Conservation (phyloP, 2,329 filamentous ascomycete species). For the Sarocladium brachiariae region DNA sequence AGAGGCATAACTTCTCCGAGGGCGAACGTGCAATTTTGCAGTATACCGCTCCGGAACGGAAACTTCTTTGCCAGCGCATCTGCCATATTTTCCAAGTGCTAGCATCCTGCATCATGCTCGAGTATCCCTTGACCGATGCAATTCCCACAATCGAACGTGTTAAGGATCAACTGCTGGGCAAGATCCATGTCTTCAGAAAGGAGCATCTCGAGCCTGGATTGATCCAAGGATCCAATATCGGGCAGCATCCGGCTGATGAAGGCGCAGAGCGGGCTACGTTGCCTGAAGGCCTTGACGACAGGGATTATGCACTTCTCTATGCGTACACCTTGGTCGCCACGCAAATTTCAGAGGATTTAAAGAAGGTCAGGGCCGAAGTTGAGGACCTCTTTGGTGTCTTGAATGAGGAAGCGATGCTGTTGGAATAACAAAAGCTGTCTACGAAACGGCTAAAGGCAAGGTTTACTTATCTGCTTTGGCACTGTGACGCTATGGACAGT, state of each 20-base stretch:
- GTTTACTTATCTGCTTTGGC: too few species aligned
- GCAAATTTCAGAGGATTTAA: slow-evolving; percentile 59
- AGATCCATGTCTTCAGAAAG: slow-evolving; percentile 80
- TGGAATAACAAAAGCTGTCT: too few species aligned
- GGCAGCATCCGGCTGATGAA: slow-evolving; percentile 4
- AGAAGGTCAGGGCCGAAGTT: slow-evolving; percentile 53
- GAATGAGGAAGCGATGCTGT: slow-evolving; percentile 50
- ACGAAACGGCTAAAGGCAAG: too few species aligned
- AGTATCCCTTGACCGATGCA: slow-evolving; percentile 86
- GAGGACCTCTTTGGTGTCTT: slow-evolving; percentile 58
- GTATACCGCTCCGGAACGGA: slow-evolving; percentile 73
- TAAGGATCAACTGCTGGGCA: slow-evolving; percentile 76
- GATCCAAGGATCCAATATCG: slow-evolving; percentile 13
- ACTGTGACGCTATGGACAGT: too few species aligned
- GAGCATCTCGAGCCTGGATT: slow-evolving; percentile 41
- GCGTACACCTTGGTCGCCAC: slow-evolving; percentile 72
- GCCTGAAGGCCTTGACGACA: slow-evolving; percentile 45
- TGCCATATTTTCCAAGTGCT: slow-evolving; percentile 84
- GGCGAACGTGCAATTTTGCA: slow-evolving; percentile 76
- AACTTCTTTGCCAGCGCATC: slow-evolving; percentile 77
- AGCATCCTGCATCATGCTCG: slow-evolving; percentile 86
- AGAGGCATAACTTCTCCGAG: slow-evolving; percentile 65
- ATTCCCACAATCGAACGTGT: slow-evolving; percentile 76
- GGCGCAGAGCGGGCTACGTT: slow-evolving; percentile 13
- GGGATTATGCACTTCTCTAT: slow-evolving; percentile 87